These are phyloP conservation scores for Solanum verrucosum DNA, from an alignment of 257 asterid species.

Conservation along the genomic window DNA sequence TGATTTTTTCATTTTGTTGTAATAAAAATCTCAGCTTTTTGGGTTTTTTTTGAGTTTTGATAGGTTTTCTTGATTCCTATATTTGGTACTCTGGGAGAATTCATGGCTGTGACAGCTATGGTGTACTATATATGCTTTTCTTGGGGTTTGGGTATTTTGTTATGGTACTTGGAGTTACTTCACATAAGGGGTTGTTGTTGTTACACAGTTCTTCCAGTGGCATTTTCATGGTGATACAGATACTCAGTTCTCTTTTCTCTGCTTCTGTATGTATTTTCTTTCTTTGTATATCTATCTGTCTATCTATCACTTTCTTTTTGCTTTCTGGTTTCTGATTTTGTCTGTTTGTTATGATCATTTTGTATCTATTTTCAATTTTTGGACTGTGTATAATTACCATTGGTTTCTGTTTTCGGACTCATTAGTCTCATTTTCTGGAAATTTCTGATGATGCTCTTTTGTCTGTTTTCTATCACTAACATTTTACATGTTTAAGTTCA, in stretches of 20 bases:
- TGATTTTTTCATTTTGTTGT: not conserved
- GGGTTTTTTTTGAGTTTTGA: not conserved
- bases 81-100: conserved; percentile 1
- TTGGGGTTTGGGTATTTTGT: conserved; percentile 3
- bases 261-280: not conserved
- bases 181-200: not conserved
- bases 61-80: not conserved
- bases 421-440: not conserved
- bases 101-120: conserved; percentile 8
- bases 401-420: not conserved
- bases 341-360: not conserved
- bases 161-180: conserved; percentile 5
- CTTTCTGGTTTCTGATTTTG: not conserved
- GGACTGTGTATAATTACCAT: not conserved
- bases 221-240: conserved; percentile 1
- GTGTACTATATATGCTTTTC: conserved; percentile 4
- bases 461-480: not conserved
- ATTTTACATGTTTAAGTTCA: not conserved
- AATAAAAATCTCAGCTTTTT: not conserved
- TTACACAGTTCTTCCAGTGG: not conserved
- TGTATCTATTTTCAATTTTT: not conserved
- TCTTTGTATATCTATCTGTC: not conserved
- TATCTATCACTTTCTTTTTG: not conserved
- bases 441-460: not conserved
- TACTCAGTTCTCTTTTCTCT: not conserved